These are phyloP conservation scores for Lyophyllum atratum DNA, from an alignment of 768 basidiomycete species.

Conservation along the genomic window DNA sequence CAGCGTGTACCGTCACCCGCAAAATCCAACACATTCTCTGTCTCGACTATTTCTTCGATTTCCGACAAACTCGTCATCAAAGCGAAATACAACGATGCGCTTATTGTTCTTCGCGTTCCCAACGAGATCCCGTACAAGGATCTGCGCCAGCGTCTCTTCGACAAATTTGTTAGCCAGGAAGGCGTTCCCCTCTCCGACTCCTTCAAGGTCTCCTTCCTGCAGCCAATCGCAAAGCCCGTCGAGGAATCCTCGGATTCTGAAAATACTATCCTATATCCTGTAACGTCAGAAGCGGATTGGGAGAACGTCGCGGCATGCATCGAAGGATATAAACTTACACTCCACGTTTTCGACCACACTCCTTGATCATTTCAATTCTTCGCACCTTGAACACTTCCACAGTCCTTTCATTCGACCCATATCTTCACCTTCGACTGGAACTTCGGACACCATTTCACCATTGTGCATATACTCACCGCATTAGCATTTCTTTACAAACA, in stretches of 20 bases:
- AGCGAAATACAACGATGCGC: conserved; percentile 60
- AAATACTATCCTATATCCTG: conserved; percentile 38
- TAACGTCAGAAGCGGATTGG: conserved; percentile 65
- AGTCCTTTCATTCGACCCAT: background rate
- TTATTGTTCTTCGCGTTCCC: conserved; percentile 61
- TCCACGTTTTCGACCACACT: conserved; percentile 52
- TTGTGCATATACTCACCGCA: background rate
- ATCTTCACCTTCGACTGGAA: background rate
- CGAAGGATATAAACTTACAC: conserved; percentile 52
- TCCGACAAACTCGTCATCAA: conserved; percentile 54
- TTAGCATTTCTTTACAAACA: background rate
- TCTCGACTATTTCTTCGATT: conserved; percentile 25
- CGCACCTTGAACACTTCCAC: background rate
- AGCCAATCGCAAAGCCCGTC: conserved; percentile 29
- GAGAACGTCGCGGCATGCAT: conserved; percentile 43
- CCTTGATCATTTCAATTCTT: conserved; percentile 7
- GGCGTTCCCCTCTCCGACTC: conserved; percentile 50
- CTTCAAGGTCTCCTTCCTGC: conserved; percentile 59
- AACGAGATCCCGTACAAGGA: conserved; percentile 49
- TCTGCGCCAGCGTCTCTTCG: conserved; percentile 57
- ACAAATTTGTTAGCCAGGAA: conserved; percentile 69
- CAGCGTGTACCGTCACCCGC: conserved; percentile 16
- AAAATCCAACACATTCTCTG: conserved; percentile 27
- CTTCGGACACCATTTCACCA: background rate
- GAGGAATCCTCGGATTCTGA: conserved; percentile 30